A percentile compares a stretch with the other conserved stretches of the same genome.
Conservation (phyloP, 2,329 filamentous ascomycete genomes). For the Magnaporthiopsis poae region DNA sequence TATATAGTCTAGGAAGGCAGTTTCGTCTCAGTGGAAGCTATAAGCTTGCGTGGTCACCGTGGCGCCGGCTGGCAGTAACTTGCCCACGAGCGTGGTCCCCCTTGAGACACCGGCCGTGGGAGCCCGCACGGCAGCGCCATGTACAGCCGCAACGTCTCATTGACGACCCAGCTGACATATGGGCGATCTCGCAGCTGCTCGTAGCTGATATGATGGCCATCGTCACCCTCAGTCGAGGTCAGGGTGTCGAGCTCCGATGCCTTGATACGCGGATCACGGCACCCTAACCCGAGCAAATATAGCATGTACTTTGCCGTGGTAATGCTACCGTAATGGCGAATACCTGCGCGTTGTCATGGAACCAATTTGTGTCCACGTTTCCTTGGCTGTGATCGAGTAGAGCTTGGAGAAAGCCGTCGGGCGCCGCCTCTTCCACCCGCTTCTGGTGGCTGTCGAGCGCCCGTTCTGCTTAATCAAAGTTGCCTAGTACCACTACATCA, state of each 20-base stretch:
- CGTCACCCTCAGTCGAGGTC: slow-evolving; percentile 16
- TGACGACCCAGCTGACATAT: slow-evolving; percentile 32
- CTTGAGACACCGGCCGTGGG: slow-evolving; percentile 29
- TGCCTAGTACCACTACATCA: neutral
- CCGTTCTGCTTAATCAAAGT: slow-evolving; percentile 10
- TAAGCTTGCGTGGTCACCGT: slow-evolving; percentile 34
- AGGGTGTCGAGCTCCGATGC: slow-evolving; percentile 25
- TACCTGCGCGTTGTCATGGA: slow-evolving; percentile 27
- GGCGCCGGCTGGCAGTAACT: slow-evolving; percentile 29
- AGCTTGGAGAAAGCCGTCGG: slow-evolving; percentile 29
- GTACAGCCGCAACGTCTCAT: slow-evolving; percentile 36
- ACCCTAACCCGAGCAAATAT: slow-evolving; percentile 34
- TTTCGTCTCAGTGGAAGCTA: slow-evolving; percentile 34
- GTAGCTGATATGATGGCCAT: slow-evolving; percentile 16
- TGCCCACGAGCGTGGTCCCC: slow-evolving; percentile 27
- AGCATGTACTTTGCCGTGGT: slow-evolving; percentile 42
- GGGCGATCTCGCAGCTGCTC: slow-evolving; percentile 26
- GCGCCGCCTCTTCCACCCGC: slow-evolving; percentile 9
- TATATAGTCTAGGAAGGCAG: slow-evolving; percentile 29
- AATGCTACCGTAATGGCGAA: slow-evolving; percentile 40
- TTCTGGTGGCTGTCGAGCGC: slow-evolving; percentile 15
- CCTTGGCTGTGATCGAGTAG: slow-evolving; percentile 24
- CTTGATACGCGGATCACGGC: slow-evolving; percentile 20
- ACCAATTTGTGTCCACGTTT: slow-evolving; percentile 21
- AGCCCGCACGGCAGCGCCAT: slow-evolving; percentile 29